Evolutionary conservation across 371 early-diverging fungal species (phyloP).

Genomic region (Haplosporangium sp.): DNA sequence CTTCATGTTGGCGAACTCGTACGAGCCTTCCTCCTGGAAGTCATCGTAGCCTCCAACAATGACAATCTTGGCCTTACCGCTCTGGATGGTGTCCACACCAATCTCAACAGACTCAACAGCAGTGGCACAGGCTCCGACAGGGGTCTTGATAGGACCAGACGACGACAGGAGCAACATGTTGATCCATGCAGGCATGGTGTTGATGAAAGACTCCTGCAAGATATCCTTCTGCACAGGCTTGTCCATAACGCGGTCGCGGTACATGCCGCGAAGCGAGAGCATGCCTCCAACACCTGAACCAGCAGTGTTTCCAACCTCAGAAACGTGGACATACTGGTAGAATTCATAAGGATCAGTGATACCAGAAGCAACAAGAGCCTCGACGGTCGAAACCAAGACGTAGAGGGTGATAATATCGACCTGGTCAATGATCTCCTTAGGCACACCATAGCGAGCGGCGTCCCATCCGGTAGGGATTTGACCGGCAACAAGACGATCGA

Average conservation of each 20-base stretch:
- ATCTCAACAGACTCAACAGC: conserved; percentile 93
- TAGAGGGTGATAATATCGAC: conserved; percentile 93
- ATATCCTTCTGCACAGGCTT: conserved; percentile 94
- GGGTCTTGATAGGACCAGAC: conserved; percentile 97
- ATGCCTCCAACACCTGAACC: conserved; percentile 94
- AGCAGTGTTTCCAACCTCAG: conserved; percentile 92
- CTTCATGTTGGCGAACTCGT: conserved; percentile 98
- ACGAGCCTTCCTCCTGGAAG: conserved; percentile 92
- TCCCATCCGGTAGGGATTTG: conserved; percentile 97
- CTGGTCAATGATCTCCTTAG: conserved; percentile 91
- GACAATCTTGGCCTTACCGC: conserved; percentile 95
- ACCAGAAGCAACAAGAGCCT: conserved; percentile 92
- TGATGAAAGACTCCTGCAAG: conserved; percentile 95
- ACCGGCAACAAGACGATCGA: conserved; percentile 95
- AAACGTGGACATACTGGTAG: conserved; percentile 95
- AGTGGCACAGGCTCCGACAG: conserved; percentile 96
- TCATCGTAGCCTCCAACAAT: conserved; percentile 96
- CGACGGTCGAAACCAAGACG: conserved; percentile 91
- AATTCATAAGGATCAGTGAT: conserved; percentile 98
- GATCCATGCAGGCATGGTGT: conserved; percentile 97
- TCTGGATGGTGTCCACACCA: conserved; percentile 90
- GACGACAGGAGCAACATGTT: conserved; percentile 95
- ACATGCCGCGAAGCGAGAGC: conserved; percentile 81
- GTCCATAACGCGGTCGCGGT: conserved; percentile 83
- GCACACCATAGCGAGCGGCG: conserved; percentile 94